Evolutionary conservation across 1,284 basidiomycete species (phyloP), one percentile per base, ranked within the genome.

Genomic region (Ceratobasidium sp.): DNA sequence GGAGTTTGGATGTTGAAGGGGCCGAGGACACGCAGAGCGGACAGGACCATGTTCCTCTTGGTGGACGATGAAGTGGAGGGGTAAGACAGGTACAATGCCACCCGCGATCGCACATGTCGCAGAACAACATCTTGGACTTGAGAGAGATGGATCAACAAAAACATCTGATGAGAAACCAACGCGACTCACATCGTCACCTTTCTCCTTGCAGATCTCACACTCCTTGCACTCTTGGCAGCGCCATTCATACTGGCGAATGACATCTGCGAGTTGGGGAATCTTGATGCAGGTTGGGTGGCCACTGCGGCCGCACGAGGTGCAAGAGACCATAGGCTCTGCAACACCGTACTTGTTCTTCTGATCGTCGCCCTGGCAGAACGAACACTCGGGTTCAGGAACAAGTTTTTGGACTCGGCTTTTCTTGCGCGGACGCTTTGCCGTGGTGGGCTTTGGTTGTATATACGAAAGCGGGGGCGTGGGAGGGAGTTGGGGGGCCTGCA

Each of bases 31-130:
- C 86, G 81, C 93, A 94, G 55, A 84, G 80, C 44, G 92, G 92
- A 83, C 93, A 94, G 81, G 89, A 88, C 93, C 94, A 94, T 83
- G 87, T 87, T 80, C 94, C 95, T 57, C 90, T 89, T 0, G 96
- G 96, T 23, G 90, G 87, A 79, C 90, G 87, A 74, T 88, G 86
- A 20, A 96, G 86, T 1, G 93, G 91, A 52, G 96, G 96, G 23
- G 88, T 83, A 66, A 98, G 88, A 85, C 97, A 98, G 81, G 94
- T 91, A 86, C 93, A 92, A 84, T 99, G 97, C 94, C 95, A 98
- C 50, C 95, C 96, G 87, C 96, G 89, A 87, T 99, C 97, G 84
- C 97, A 99, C 69, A 88, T 90, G 86, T 99, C 97, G 84, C 97
- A 99, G 81, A 99, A 94, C 80, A 99, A 85, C 81, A 99, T 92